Percentiles rank a stretch among this genome's conserved stretches.
Conservation (phyloP, 805 yeast species). For the Starmerella powellii region DNA sequence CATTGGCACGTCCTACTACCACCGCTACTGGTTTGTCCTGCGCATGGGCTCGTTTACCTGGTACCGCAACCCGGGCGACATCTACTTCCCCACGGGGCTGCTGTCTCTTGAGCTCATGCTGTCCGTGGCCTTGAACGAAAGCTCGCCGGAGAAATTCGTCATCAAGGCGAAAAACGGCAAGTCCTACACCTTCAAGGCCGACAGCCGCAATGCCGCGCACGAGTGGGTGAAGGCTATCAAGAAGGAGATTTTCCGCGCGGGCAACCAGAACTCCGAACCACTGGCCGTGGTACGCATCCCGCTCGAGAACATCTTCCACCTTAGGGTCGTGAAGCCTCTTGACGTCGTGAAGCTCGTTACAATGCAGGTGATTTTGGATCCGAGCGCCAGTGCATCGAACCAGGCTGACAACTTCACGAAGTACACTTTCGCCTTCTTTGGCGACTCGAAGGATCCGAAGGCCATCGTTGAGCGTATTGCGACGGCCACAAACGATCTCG, state of each 20-base stretch:
- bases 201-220: slow-evolving; percentile 57
- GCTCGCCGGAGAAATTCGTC: slow-evolving; percentile 39
- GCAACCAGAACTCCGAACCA: slow-evolving; percentile 57
- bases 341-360: slow-evolving; percentile 40
- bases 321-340: slow-evolving; percentile 23
- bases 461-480: background rate
- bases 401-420: slow-evolving; percentile 1
- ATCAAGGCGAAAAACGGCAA: slow-evolving; percentile 44
- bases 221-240: slow-evolving; percentile 68
- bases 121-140: slow-evolving; percentile 40
- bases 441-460: background rate
- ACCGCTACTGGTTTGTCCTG: slow-evolving; percentile 70
- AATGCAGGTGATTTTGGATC: slow-evolving; percentile 5
- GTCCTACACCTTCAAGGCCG: slow-evolving; percentile 58
- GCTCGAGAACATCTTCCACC: slow-evolving; percentile 41
- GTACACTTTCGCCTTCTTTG: slow-evolving; percentile 16
- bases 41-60: slow-evolving; percentile 56
- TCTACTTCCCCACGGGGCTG: slow-evolving; percentile 71
- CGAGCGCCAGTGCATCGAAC: background rate
- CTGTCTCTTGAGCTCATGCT: slow-evolving; percentile 58
- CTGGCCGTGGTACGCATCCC: slow-evolving; percentile 73
- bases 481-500: slow-evolving; percentile 3
- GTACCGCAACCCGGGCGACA: slow-evolving; percentile 58
- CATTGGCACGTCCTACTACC: slow-evolving; percentile 27
- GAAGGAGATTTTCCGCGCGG: slow-evolving; percentile 62